Base-by-base conservation (phyloP, 2,329 filamentous ascomycete species). In the Orbilia oligospora region DNA sequence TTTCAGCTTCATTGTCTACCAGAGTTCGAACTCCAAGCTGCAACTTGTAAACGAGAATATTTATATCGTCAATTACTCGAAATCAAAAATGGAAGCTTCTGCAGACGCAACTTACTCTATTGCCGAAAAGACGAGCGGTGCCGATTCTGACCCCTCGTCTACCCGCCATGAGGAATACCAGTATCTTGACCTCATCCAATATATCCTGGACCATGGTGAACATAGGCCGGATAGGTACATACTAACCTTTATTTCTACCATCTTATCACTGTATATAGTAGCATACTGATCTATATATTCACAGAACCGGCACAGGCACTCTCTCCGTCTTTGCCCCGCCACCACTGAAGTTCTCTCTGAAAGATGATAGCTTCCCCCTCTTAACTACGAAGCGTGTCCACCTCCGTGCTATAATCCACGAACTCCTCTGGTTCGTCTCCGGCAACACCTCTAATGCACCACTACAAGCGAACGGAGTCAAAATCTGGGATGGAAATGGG, bases 401-500 rank as follows among this genome's bases (percentile, higher is more conserved):
- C 86, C 89, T 93, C 36, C 92, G 93, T 78, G 95, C 94, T 82
- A 92, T 99, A 63, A 88, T 98, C 80, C 92, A 91, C 81, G 96
- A 99, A 85, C 91, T 99, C 0, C 91, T 99, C 79, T 99, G 96
- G 96, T 99, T 99, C 85, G 88, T 99, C 81, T 89, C 90, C 53
- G 96, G 93, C 83, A 90, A 87, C 82, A 99, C 96, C 1, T 93
- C 93, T 0, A 94, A 93, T 0, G 86, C 90, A 3, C 87, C 93
- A 0, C 90, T 99, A 2, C 91, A 90, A 76, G 90, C 91, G 12
- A 90, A 91, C 0, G 93, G 94, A 33, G 91, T 99, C 83, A 97
- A 97, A 85, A 99, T 99, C 84, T 99, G 96, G 96, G 96, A 99
- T 84, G 95, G 94, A 82, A 99, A 99, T 84, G 96, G 95, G 51